Conservation (phyloP, 2,329 filamentous ascomycete genomes). For the Apiospora marii region DNA sequence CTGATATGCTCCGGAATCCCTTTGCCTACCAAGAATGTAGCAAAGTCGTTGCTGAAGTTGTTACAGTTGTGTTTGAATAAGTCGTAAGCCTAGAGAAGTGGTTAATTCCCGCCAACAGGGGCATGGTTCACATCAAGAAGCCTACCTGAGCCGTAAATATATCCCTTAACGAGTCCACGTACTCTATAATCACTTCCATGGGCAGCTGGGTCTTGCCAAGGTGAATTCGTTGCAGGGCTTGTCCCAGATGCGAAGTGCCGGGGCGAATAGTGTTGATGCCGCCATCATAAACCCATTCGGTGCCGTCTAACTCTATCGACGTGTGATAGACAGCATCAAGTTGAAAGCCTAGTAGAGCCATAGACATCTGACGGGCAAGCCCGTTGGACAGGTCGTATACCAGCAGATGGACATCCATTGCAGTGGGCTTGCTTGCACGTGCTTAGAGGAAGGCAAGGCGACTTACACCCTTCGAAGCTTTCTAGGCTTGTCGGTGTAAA, state of each 20-base stretch:
- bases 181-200: conserved; percentile 83
- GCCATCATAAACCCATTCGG: conserved; percentile 90
- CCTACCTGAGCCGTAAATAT: conserved; percentile 82
- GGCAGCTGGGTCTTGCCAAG: conserved; percentile 83
- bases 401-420: conserved; percentile 79
- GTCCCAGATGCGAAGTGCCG: conserved; percentile 85
- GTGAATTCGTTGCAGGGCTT: conserved; percentile 76
- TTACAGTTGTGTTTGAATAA: conserved; percentile 95
- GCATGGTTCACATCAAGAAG: not conserved
- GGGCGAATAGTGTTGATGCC: conserved; percentile 84
- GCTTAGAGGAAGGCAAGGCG: not conserved
- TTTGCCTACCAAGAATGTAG: conserved; percentile 87
- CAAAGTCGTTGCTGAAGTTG: conserved; percentile 93
- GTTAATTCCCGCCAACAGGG: not conserved
- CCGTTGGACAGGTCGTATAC: conserved; percentile 80
- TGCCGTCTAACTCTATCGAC: conserved; percentile 81
- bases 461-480: not conserved
- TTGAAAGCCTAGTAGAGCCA: conserved; percentile 60
- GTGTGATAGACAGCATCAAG: conserved; percentile 98
- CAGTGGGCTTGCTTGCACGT: conserved; percentile 8
- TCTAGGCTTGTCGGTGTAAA: not conserved
- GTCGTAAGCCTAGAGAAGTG: conserved; percentile 75
- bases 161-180: conserved; percentile 81
- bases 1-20: conserved; percentile 89
- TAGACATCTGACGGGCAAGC: conserved; percentile 62